Conservation (phyloP, 306 rosid genomes). For the Arachis stenosperma region DNA sequence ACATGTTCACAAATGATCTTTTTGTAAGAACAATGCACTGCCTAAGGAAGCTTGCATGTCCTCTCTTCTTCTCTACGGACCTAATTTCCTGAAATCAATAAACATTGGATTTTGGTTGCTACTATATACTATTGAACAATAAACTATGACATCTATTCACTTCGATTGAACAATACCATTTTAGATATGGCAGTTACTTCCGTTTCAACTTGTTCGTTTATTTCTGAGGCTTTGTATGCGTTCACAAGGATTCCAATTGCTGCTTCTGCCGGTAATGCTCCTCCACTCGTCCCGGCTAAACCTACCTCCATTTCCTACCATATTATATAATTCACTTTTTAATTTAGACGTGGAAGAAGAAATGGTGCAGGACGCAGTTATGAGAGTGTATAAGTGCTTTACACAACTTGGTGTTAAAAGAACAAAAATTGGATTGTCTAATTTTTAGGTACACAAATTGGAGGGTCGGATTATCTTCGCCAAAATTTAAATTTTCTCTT, state of each 20-base stretch:
- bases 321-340: background rate
- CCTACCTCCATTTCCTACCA: conserved; percentile 52
- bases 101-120: background rate
- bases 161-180: conserved; percentile 31
- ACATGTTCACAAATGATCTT: conserved; percentile 68
- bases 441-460: too few relatives aligned
- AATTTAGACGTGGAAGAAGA: too few relatives aligned
- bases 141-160: too few relatives aligned
- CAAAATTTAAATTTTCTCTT: too few relatives aligned
- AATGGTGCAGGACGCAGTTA: too few relatives aligned
- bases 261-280: conserved; percentile 38
- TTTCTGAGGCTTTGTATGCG: conserved; percentile 41
- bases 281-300: background rate
- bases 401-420: too few relatives aligned
- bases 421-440: too few relatives aligned
- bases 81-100: conserved; percentile 32
- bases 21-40: conserved; percentile 59
- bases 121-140: background rate
- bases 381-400: too few relatives aligned
- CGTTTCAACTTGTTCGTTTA: conserved; percentile 34
- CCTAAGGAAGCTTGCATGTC: conserved; percentile 55
- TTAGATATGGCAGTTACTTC: conserved; percentile 31
- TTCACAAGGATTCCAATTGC: conserved; percentile 39
- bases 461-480: too few relatives aligned
- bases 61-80: conserved; percentile 44